Evolutionary conservation across 345 rosid genomes (phyloP), one percentile per base, ranked within the genome.

Genomic region (Populus nigra): DNA sequence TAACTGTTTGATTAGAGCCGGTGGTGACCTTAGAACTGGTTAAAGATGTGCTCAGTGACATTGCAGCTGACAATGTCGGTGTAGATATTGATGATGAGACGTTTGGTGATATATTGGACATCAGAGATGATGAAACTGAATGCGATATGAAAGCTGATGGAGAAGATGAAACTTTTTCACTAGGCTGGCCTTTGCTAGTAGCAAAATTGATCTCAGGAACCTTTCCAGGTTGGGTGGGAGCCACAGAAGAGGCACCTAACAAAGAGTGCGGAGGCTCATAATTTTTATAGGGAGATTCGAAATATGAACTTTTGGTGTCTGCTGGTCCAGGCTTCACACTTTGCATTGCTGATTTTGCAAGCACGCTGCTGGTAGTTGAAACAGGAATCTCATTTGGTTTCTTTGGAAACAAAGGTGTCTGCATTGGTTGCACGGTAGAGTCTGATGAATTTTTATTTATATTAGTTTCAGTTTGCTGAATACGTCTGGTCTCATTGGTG

Each of bases 91-190:
- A 66, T 76, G 53, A n/a, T 59, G 2, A 38, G 68, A 8, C 2
- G 22, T 8, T 67, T 5, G 67, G 29, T 73, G 85, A 81, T 74
- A 89, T 74, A 78, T 55, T 69, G 39, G 49, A 41, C 67, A 73
- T 72, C 63, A 87, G 77, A 84, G 88, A 81, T 67, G 88, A 84
- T 38, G 87, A 73, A 81, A 87, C 80, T 45, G 86, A 75, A 73
- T 72, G 81, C 29, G 89, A 75, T 72, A 72, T 71, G 15, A 85
- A 81, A 75, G 81, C 75, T 61, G 85, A 72, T 18, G 75, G 68
- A 29, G 85, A 63, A 29, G 77, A 67, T n/a, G 75, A 65, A 72
- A 70, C 65, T 74, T 72, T 85, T 73, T 85, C 89, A 81, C 87
- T 76, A 72, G 87, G 82, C 79, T 81, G 86, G 84, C 69, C 78